Percentiles rank a stretch among this genome's conserved stretches.
Conservation (phyloP, 306 rosid species). For the Ormosia emarginata region DNA sequence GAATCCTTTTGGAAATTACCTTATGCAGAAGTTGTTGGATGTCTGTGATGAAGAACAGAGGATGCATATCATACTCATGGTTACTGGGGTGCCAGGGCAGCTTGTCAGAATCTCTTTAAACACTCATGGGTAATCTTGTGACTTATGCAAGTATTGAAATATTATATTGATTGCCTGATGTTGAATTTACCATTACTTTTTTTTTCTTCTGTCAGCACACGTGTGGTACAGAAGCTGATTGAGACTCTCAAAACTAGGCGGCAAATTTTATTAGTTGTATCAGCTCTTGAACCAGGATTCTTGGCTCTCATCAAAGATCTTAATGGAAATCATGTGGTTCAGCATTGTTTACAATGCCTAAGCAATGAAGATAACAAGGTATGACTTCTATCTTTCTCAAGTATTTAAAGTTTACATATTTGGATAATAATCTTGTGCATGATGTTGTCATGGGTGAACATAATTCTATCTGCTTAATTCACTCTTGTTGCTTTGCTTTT, state of each 20-base stretch:
- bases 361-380: conserved; percentile 53
- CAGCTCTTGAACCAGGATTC: conserved; percentile 64
- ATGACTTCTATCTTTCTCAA: not conserved
- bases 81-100: conserved; percentile 41
- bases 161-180: not conserved
- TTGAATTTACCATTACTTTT: not conserved
- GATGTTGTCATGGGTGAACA: not conserved
- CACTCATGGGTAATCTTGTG: conserved; percentile 53
- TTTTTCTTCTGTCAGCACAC: conserved; percentile 47
- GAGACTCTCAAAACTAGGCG: conserved; percentile 61
- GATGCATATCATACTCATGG: conserved; percentile 39
- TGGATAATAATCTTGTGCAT: not conserved
- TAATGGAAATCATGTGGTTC: conserved; percentile 74
- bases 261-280: conserved; percentile 45
- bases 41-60: conserved; percentile 58
- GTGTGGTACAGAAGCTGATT: conserved; percentile 65
- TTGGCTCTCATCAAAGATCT: conserved; percentile 57
- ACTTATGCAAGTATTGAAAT: conserved; percentile 10
- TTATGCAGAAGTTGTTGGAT: conserved; percentile 57
- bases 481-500: not conserved
- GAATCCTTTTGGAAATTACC: conserved; percentile 60
- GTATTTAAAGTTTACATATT: not conserved
- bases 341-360: conserved; percentile 57
- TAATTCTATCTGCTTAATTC: not conserved
- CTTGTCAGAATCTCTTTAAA: conserved; percentile 53